Evolutionary conservation across 164 flowering plant species (phyloP).

Genomic region (Platanus orientalis): DNA sequence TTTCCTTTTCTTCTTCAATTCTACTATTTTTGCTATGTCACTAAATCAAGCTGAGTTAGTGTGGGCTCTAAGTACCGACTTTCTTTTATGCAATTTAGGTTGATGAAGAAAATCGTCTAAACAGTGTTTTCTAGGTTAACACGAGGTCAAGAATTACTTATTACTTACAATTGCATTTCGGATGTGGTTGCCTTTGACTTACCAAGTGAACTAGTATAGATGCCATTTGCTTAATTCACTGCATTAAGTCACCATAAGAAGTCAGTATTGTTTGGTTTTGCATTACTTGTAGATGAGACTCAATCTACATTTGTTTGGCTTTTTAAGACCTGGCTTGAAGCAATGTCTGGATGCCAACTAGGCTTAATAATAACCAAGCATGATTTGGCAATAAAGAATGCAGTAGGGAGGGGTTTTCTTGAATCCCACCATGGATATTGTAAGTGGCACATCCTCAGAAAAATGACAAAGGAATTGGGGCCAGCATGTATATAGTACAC

Average conservation of each 20-base stretch:
- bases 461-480: slow-evolving; percentile 55
- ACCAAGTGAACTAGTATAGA: slow-evolving; percentile 38
- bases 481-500: slow-evolving; percentile 36
- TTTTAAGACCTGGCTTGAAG: no score
- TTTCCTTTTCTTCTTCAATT: no score
- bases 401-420: slow-evolving; percentile 51
- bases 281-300: no score
- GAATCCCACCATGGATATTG: slow-evolving; percentile 50
- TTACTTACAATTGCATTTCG: slow-evolving; percentile 58
- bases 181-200: slow-evolving; percentile 53
- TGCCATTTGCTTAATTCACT: slow-evolving; percentile 63
- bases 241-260: slow-evolving; percentile 67
- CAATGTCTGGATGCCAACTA: no score
- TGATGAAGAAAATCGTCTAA: slow-evolving; percentile 44
- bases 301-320: slow-evolving; percentile 65
- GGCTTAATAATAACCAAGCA: slow-evolving; percentile 52
- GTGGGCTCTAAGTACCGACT: no score
- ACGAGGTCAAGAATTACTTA: slow-evolving; percentile 59
- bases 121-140: no score
- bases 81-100: no score
- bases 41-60: no score
- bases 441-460: slow-evolving; percentile 59
- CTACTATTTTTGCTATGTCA: no score
- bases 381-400: slow-evolving; percentile 44
- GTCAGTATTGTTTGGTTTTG: no score